Base-by-base conservation (phyloP, 176 grass and related monocot species). In the Cocos nucifera region DNA sequence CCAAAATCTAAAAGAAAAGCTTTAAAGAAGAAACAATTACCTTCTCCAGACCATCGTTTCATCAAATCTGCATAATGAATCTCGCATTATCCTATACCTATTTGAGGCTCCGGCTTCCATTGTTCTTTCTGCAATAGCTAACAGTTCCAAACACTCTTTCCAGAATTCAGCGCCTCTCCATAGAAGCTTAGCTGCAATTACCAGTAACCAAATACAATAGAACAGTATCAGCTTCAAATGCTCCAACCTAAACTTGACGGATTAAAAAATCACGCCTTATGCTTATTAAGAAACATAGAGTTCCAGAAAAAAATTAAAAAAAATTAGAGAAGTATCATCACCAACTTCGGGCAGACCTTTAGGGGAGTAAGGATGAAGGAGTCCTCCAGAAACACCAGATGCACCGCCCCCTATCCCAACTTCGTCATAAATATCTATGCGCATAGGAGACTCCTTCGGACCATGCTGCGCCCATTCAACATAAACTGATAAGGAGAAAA, bases 111-210 rank as follows among this genome's bases (percentile, higher is more conserved):
- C 44, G 5, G 71, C 23, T 60, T 24, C 27, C 71, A 74, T 62
- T 4, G 69, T 87, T 75, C 64, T 66, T 75, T 88, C 87, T 1
- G 80, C 87, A 3, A 35, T 76, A 22, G 4, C 39, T 15, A 90
- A 58, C 28, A 96, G 78, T 71, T 76, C 79, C 82, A 90, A 78
- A 5, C 75, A 70, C 60, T 88, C 92, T 63, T 77, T 90, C 92
- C 92, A 96, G 82, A 85, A 96, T 52, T 96, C 87, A 64, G 54
- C 78, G 54, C 92, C 92, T 58, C 55, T 87, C 86, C 83, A 96
- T 2, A 96, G 75, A 77, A 96, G 87, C 75, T 88, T 96, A 23
- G 73, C 92, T 96, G 78, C 15, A 67, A 52, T 90, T 49, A 56
- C 56, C 39, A 29, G 49, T 8, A 57, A 66, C n/a, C 32, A 23